phyloP scores from a whole-genome alignment of 2,329 filamentous ascomycete genomes.

The Fusarium brevicatenulatum region DNA sequence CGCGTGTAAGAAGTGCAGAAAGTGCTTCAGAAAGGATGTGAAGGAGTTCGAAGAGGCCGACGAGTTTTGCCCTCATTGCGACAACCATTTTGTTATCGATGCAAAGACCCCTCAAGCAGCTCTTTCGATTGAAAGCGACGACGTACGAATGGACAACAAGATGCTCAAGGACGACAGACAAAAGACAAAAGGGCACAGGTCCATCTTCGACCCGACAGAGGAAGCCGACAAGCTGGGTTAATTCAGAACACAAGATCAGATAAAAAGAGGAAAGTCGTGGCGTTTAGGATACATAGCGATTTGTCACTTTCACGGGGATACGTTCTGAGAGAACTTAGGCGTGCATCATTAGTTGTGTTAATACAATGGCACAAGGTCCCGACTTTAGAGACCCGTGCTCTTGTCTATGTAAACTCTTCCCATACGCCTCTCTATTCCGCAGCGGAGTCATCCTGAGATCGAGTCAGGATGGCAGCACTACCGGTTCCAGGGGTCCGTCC shows the following conservation, averaged over 20 bases:
- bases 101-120: conserved; percentile 85
- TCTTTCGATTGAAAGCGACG: conserved; percentile 89
- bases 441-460: conserved; percentile 58
- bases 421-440: conserved; percentile 47
- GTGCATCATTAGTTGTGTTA: conserved; percentile 50
- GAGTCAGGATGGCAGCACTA: conserved; percentile 78
- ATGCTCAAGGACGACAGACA: conserved; percentile 94
- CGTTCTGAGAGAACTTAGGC: conserved; percentile 29
- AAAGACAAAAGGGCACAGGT: conserved; percentile 61
- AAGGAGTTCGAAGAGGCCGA: conserved; percentile 94
- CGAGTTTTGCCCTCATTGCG: conserved; percentile 98
- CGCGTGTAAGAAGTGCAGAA: conserved; percentile 98
- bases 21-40: conserved; percentile 95
- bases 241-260: conserved; percentile 36
- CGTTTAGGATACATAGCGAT: conserved; percentile 45
- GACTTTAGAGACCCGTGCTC: conserved; percentile 41
- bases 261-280: conserved; percentile 35
- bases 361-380: conserved; percentile 50
- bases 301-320: conserved; percentile 35
- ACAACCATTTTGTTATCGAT: conserved; percentile 97
- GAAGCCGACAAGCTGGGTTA: conserved; percentile 81
- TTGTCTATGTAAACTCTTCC: conserved; percentile 41
- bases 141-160: conserved; percentile 83
- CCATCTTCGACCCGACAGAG: conserved; percentile 80
- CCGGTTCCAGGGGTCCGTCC: conserved; percentile 76